Evolutionary conservation across 495 filamentous ascomycete species (phyloP).

Genomic region (Thozetella sp.): DNA sequence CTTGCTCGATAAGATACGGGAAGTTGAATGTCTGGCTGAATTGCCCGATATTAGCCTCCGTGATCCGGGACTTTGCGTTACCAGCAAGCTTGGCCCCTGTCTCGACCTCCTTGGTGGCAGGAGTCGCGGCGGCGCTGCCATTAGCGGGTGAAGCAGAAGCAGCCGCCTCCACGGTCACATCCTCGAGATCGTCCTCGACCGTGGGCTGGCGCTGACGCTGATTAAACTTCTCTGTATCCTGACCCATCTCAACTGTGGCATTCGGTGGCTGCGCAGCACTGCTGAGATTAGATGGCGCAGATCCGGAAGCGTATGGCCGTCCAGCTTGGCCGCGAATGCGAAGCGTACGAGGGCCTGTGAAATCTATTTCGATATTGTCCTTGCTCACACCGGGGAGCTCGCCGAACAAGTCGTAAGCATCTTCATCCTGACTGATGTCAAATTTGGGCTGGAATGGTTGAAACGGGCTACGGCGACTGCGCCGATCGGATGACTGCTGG

Average conservation of each 20-base stretch:
- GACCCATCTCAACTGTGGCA: constrained; percentile 29
- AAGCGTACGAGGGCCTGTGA: constrained; percentile 78
- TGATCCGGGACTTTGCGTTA: constrained; percentile 72
- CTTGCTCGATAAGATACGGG: constrained; percentile 72
- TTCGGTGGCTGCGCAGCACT: neutral
- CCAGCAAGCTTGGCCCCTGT: neutral
- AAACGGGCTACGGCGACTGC: constrained; percentile 21
- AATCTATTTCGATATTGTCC: constrained; percentile 80
- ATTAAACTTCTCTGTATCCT: constrained; percentile 8
- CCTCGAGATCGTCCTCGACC: constrained; percentile 1
- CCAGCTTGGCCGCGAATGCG: constrained; percentile 70
- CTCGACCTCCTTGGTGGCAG: constrained; percentile 6
- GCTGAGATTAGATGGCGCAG: constrained; percentile 17
- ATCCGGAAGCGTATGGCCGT: constrained; percentile 49
- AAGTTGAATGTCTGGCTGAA: constrained; percentile 84
- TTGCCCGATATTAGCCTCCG: constrained; percentile 77
- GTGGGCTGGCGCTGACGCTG: constrained; percentile 22
- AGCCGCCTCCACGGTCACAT: constrained; percentile 21
- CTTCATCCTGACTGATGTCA: constrained; percentile 72
- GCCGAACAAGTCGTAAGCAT: constrained; percentile 78
- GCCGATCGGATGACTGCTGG: constrained; percentile 16
- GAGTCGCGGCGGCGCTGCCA: neutral
- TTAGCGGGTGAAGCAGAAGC: constrained; percentile 49
- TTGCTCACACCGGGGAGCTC: constrained; percentile 87
- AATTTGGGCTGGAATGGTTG: constrained; percentile 51